Percentiles rank a stretch among this genome's conserved stretches.
These are phyloP conservation scores for Euphrasia confusa DNA, from an alignment of 257 asterid species.

Conservation along the genomic window DNA sequence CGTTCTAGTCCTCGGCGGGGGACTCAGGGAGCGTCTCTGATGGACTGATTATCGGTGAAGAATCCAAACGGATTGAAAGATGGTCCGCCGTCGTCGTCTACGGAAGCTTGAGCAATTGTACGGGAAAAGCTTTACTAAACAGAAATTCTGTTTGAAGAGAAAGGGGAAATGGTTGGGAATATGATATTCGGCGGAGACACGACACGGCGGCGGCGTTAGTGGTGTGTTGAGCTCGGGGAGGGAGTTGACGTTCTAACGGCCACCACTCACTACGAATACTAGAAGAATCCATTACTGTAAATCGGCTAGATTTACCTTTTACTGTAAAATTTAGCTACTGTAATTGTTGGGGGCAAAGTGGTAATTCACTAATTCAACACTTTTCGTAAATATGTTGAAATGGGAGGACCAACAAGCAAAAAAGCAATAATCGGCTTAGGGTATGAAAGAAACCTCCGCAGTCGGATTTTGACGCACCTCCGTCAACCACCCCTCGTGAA, in stretches of 20 bases:
- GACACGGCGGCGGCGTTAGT: constrained; percentile 19
- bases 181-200: constrained; percentile 44
- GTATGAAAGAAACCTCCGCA: constrained; percentile 29
- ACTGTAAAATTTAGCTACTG: no score
- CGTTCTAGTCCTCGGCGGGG: constrained; percentile 97
- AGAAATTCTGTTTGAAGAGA: constrained; percentile 25
- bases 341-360: background rate
- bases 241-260: constrained; percentile 29
- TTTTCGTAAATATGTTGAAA: constrained; percentile 18
- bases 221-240: constrained; percentile 28
- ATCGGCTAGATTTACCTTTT: no score
- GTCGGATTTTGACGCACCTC: constrained; percentile 48
- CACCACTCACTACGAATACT: constrained; percentile 36
- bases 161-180: constrained; percentile 30
- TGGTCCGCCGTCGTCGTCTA: constrained; percentile 56
- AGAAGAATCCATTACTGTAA: no score
- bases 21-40: constrained; percentile 82
- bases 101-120: constrained; percentile 51
- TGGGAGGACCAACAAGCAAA: constrained; percentile 27
- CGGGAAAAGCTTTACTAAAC: constrained; percentile 28
- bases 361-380: background rate
- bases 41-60: constrained; percentile 92
- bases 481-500: constrained; percentile 21
- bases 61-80: constrained; percentile 90
- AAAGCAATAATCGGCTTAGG: constrained; percentile 23